Base-by-base conservation (phyloP, 371 early-diverging fungal species). In the Phascolomyces articulosus region DNA sequence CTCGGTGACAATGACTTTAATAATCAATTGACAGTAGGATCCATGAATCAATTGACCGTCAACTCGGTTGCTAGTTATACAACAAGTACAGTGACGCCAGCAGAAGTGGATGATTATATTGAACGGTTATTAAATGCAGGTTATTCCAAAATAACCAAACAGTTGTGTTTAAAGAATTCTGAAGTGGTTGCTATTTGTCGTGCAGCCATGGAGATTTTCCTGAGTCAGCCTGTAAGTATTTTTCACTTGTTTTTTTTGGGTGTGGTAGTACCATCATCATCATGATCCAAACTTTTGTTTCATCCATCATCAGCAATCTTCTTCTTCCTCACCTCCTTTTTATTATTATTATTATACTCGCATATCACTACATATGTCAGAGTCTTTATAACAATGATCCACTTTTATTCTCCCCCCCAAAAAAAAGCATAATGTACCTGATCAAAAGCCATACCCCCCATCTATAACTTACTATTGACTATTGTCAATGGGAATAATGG, bases 121-220 rank as follows among this genome's bases (percentile, higher is more conserved):
- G 83, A 87, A 54, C 85, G 94, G 55, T 82, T 97, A 15, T 75
- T 94, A 41, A 91, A 91, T 34, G 91, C 90, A 18, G 92, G 95
- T 16, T 89, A 90, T 72, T 80, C 87, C 41, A 93, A 91, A 67
- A 83, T 90, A 15, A 84, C 90, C 16, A 92, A 92, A 69, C 74
- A 84, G 27, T 77, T 93, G 26, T 91, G 91, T 69, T 72, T 93
- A 18, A 91, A 90, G 69, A 90, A 87, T 69, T 81, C 88, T 20
- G 98, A 98, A 77, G 95, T 99, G 64, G 79, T 84, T 40, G 90
- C 87, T 23, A 90, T 99, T 62, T 98, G 98, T 78, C 87, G 87
- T 53, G 83, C 88, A 29, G 91, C 96, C 13, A 90, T 96, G 69
- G 96, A 96, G 64, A 88, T 98, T 24, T 94, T 98, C 70, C 67